Conservation (phyloP, 1,284 basidiomycete species). For the Bondarzewia mesenterica region DNA sequence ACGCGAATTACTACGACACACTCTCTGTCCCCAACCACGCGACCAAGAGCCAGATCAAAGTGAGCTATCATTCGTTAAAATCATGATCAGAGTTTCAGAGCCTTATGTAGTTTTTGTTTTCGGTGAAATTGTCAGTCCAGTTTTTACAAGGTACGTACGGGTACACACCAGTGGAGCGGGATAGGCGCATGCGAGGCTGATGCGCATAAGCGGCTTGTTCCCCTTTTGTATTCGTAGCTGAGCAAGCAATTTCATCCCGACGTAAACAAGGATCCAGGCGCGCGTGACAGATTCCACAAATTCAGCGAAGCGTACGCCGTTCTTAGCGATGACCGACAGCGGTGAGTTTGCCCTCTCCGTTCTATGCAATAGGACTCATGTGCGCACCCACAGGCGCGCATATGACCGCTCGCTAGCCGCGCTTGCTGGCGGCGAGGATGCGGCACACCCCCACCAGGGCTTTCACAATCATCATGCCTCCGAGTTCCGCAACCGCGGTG, state of each 20-base stretch:
- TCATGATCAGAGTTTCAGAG: neutral
- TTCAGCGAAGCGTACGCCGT: constrained; percentile 42
- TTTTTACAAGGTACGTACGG: constrained; percentile 38
- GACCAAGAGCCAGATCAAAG: constrained; percentile 40
- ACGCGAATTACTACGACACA: constrained; percentile 31
- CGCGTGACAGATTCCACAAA: constrained; percentile 35
- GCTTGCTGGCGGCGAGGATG: neutral
- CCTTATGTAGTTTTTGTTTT: neutral
- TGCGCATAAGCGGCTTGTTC: neutral
- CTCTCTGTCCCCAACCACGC: constrained; percentile 34
- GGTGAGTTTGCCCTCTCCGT: constrained; percentile 22
- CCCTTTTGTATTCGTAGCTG: too few relatives aligned
- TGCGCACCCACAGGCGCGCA: constrained; percentile 19
- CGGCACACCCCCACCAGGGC: constrained; percentile 1
- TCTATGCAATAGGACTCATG: neutral
- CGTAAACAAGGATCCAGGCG: constrained; percentile 28
- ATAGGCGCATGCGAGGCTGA: neutral
- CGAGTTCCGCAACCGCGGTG: constrained; percentile 24
- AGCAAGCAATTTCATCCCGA: constrained; percentile 46
- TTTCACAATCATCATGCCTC: constrained; percentile 15
- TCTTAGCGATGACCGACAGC: constrained; percentile 37
- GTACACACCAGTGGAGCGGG: too few relatives aligned
- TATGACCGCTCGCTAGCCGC: constrained; percentile 25
- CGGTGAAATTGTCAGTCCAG: constrained; percentile 24
- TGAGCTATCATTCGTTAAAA: constrained; percentile 10